Conservation (phyloP, 108 stramenopile species). For the Parietichytrium sp. region DNA sequence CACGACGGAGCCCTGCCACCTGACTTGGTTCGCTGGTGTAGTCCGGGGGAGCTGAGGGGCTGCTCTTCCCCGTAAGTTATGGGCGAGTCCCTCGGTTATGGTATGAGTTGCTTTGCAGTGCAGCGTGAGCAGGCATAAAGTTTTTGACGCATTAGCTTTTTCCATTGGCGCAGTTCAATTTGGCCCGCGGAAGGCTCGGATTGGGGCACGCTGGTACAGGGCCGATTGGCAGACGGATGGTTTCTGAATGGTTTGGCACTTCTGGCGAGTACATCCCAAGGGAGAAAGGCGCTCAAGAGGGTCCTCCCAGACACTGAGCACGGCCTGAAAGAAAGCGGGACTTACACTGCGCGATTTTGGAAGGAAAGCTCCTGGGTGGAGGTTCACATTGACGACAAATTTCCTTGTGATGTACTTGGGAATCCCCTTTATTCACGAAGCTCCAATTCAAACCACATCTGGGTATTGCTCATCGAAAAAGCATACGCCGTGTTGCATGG, state of each 20-base stretch:
- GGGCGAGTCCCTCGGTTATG: no score
- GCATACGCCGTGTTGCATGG: constrained; percentile 50
- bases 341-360: constrained; percentile 1
- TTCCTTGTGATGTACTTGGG: background rate
- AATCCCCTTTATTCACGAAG: background rate
- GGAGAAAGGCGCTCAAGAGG: background rate
- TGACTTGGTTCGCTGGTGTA: constrained; percentile 28
- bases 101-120: no score
- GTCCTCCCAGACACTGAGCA: background rate
- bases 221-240: constrained; percentile 28
- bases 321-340: background rate
- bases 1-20: background rate
- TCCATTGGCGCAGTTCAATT: no score
- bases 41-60: background rate
- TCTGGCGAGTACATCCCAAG: background rate
- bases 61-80: background rate
- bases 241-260: constrained; percentile 7
- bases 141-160: no score
- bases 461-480: constrained; percentile 44
- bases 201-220: background rate
- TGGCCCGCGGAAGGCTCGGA: background rate
- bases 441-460: constrained; percentile 37
- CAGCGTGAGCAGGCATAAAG: no score
- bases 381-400: background rate
- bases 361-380: background rate